Conservation (phyloP, 2,329 filamentous ascomycete genomes). For the Magnaporthiopsis rhizophila region DNA sequence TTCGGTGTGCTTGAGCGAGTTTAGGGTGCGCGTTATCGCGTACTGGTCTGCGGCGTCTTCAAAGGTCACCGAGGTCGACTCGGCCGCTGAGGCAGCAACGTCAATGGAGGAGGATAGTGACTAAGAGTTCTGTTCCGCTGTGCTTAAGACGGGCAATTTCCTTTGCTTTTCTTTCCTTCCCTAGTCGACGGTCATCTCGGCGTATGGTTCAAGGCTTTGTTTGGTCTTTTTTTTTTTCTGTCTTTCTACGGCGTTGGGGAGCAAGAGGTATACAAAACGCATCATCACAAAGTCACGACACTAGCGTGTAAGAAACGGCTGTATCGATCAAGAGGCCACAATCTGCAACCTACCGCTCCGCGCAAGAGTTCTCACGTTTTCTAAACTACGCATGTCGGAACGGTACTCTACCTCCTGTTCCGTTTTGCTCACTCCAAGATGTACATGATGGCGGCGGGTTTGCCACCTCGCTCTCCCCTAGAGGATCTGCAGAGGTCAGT, state of each 20-base stretch:
- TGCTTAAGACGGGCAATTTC: neutral
- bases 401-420: neutral
- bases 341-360: neutral
- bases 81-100: conserved; percentile 21
- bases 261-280: neutral
- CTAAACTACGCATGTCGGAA: neutral
- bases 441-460: neutral
- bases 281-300: neutral
- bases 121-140: neutral
- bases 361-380: neutral
- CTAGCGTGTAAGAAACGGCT: neutral
- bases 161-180: neutral
- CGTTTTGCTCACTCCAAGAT: neutral
- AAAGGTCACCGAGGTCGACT: conserved; percentile 49
- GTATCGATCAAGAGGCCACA: neutral
- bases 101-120: conserved; percentile 15
- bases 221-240: neutral
- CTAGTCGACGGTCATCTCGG: conserved; percentile 3
- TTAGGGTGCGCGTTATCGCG: conserved; percentile 72
- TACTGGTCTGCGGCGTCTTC: conserved; percentile 55
- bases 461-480: neutral
- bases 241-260: neutral
- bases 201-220: conserved; percentile 5
- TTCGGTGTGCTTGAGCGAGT: conserved; percentile 82
- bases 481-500: conserved; percentile 15